Conservation (phyloP, 306 rosid species). For the Sphenostylis stenocarpa region DNA sequence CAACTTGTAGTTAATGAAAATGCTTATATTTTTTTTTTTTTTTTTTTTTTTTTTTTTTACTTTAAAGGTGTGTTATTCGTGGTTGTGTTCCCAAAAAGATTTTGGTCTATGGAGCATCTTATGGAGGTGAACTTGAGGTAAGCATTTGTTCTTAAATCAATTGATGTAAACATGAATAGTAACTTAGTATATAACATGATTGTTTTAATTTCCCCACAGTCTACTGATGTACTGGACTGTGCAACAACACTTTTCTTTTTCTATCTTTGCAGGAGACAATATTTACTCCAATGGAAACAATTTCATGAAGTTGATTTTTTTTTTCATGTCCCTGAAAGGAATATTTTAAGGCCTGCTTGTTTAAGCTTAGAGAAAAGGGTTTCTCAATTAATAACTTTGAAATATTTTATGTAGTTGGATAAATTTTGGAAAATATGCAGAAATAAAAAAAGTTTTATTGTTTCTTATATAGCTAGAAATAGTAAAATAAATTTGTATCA, state of each 20-base stretch:
- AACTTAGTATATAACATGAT: not conserved
- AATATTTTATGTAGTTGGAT: not conserved
- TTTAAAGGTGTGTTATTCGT: constrained; percentile 89
- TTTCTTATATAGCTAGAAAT: not conserved
- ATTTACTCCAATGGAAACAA: not conserved
- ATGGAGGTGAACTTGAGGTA: constrained; percentile 89
- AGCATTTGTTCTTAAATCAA: constrained; percentile 23
- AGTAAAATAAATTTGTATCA: not conserved
- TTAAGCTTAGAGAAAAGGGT: not conserved
- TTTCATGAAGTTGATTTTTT: not conserved
- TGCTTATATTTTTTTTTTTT: constrained; percentile 22
- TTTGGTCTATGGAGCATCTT: constrained; percentile 89
- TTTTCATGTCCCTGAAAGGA: not conserved
- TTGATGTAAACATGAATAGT: constrained; percentile 19
- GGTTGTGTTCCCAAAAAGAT: constrained; percentile 99
- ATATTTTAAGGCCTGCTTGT: not conserved
- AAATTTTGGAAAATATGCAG: not conserved
- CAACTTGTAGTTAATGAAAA: constrained; percentile 17
- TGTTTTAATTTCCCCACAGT: not conserved
- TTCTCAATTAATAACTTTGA: not conserved
- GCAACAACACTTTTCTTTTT: not conserved
- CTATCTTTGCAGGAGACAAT: not conserved
- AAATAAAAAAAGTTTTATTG: not conserved
- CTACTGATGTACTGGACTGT: not conserved
- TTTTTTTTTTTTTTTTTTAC: constrained; percentile 29